Evolutionary conservation across 1,139 yeast genomes (phyloP), one percentile per base, ranked within the genome.

Genomic region (Protomyces pachydermus): DNA sequence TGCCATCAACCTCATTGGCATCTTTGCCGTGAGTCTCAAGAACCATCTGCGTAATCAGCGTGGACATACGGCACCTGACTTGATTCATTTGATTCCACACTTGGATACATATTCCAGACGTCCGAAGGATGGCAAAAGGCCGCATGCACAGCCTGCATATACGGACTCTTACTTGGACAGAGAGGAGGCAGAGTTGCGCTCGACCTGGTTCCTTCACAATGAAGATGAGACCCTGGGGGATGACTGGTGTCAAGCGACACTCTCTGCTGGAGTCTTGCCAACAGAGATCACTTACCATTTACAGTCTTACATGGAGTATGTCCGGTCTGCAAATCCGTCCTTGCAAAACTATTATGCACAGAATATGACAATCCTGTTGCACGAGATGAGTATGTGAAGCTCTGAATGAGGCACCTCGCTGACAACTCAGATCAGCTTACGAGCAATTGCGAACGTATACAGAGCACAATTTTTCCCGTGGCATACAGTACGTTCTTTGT

Each of bases 1-100:
- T 14, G 61, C 63, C 14, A 52, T 67, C 37, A 67, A 64, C 45
- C 65, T 67, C 38, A 38, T 67, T 51, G 61, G 61, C 20, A 67
- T 62, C 18, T 67, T 67, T 32, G 64, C 69, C 20, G 64, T 67
- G 3, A 66, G 69, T 10, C 65, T 67, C 34, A 67, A 67, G 53
- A 67, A 67, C 35, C 69, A 67, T 42, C 66, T 67, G 8, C 66
- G 69, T 0, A 68, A 67, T 37, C 67, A 67, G 39, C 54, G 67
- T 2, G 69, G 69, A 12, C 66, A 63, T 4, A 66, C 64, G 20
- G 66, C 67, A 34, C 66, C 64, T 14, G 69, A 67, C 38, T 32
- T 67, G 55, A 46, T 50, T 8, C 65, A 66, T 10, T 55, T 65
- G 20, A 65, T 67, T n/a, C 66, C 58, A 10, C 67, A 66, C 45